Percentiles rank a stretch among this genome's conserved stretches.
Conservation (phyloP, 2,329 filamentous ascomycete genomes). For the Onygena corvina region DNA sequence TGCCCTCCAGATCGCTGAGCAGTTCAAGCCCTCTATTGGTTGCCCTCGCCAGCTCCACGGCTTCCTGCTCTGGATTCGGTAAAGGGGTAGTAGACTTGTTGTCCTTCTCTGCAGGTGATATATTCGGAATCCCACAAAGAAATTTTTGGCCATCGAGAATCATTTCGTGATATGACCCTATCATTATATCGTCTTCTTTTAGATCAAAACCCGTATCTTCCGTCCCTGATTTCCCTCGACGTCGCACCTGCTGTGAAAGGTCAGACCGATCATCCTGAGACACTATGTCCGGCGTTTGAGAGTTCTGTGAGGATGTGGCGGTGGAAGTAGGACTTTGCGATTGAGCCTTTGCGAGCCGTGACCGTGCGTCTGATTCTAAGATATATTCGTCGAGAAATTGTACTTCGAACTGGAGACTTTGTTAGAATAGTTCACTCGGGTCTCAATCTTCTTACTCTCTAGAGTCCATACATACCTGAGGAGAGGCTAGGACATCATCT, state of each 20-base stretch:
- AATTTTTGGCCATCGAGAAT: conserved; percentile 58
- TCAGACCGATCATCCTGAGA: conserved; percentile 12
- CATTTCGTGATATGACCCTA: conserved; percentile 62
- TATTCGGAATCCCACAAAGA: conserved; percentile 69
- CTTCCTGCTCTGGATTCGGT: conserved; percentile 52
- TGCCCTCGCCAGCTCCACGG: conserved; percentile 66
- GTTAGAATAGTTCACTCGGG: neutral
- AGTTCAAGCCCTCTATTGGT: conserved; percentile 69
- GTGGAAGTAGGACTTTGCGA: conserved; percentile 16
- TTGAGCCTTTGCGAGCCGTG: conserved; percentile 38
- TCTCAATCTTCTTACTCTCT: neutral
- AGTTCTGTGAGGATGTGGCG: conserved; percentile 11
- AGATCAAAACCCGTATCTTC: neutral
- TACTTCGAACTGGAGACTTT: conserved; percentile 57
- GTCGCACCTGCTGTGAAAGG: conserved; percentile 16
- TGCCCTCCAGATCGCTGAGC: conserved; percentile 61
- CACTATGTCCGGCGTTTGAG: conserved; percentile 4
- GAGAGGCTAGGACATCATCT: conserved; percentile 75
- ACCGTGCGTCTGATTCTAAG: conserved; percentile 55
- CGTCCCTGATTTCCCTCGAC: conserved; percentile 35
- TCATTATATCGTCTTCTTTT: conserved; percentile 47
- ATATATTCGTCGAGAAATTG: conserved; percentile 62
- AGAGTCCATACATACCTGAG: conserved; percentile 49
- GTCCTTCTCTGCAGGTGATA: conserved; percentile 51
- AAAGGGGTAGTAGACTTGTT: conserved; percentile 45